phyloP scores from a whole-genome alignment of 1,284 basidiomycete genomes.

The Salmacisia buchloeana region DNA sequence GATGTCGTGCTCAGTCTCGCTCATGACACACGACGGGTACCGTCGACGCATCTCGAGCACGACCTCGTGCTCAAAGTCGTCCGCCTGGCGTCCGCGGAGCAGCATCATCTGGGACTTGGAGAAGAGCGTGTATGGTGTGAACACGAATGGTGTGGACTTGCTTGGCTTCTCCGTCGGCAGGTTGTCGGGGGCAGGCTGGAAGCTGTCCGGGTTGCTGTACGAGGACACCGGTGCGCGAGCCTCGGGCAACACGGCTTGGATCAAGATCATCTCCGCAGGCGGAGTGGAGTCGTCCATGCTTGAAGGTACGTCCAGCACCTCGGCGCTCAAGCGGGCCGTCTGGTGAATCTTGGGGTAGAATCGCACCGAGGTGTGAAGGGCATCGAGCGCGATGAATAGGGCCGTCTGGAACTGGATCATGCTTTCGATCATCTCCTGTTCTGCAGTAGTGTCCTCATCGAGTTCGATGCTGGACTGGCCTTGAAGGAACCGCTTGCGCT shows the following conservation, averaged over 20 bases:
- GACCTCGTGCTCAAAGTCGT: slow-evolving; percentile 51
- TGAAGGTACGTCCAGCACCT: slow-evolving; percentile 55
- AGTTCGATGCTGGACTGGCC: slow-evolving; percentile 12
- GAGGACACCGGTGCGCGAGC: slow-evolving; percentile 36
- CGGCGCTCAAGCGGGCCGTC: slow-evolving; percentile 54
- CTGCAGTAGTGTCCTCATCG: slow-evolving; percentile 11
- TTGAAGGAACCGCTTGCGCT: slow-evolving; percentile 31
- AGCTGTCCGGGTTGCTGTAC: neutral
- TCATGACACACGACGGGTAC: slow-evolving; percentile 39
- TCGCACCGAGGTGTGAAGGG: slow-evolving; percentile 53
- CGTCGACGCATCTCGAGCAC: slow-evolving; percentile 50
- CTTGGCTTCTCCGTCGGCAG: slow-evolving; percentile 50
- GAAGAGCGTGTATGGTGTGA: slow-evolving; percentile 56
- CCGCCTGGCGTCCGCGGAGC: slow-evolving; percentile 50
- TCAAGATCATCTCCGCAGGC: slow-evolving; percentile 52
- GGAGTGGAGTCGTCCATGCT: slow-evolving; percentile 44
- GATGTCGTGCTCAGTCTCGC: slow-evolving; percentile 37
- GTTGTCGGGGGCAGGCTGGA: slow-evolving; percentile 22
- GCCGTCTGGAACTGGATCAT: slow-evolving; percentile 56
- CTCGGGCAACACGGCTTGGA: slow-evolving; percentile 55
- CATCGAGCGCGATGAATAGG: slow-evolving; percentile 55
- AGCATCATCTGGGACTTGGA: slow-evolving; percentile 55
- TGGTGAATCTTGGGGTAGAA: slow-evolving; percentile 54
- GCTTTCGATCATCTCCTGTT: slow-evolving; percentile 48
- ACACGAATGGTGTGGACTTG: slow-evolving; percentile 55